Conservation (phyloP, 2,329 filamentous ascomycete genomes). For the Sarocladium brachiariae region DNA sequence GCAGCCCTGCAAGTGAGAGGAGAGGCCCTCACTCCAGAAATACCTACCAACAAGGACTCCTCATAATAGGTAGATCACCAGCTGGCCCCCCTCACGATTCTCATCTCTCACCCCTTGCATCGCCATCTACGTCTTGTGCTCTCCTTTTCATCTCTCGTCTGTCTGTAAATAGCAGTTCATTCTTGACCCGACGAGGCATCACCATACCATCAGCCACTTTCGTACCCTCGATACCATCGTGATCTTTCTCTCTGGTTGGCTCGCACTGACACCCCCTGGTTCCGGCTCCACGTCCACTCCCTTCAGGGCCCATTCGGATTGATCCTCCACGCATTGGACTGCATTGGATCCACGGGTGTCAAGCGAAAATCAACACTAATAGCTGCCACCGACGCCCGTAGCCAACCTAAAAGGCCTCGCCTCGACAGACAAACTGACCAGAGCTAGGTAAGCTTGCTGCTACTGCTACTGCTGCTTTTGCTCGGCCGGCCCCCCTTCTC, state of each 20-base stretch:
- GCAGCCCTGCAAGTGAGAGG: no score
- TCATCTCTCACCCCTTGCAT: neutral
- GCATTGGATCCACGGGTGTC: slow-evolving; percentile 5
- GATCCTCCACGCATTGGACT: neutral
- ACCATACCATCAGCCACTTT: no score
- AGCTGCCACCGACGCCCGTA: neutral
- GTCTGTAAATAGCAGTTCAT: no score
- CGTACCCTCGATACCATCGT: slow-evolving; percentile 8
- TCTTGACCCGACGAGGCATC: neutral
- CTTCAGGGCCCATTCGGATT: no score
- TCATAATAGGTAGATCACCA: no score
- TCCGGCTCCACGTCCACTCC: neutral
- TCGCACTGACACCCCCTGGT: neutral
- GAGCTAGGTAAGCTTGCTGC: no score
- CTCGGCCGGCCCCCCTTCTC: no score
- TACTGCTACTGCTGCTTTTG: no score
- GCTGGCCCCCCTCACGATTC: neutral
- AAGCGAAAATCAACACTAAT: neutral
- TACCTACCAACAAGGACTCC: no score
- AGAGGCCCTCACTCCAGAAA: slow-evolving; percentile 1
- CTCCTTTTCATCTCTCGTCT: neutral
- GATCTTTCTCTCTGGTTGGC: neutral
- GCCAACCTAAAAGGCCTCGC: neutral
- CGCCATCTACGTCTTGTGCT: neutral
- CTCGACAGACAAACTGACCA: no score